phyloP scores from a whole-genome alignment of 805 yeast species.

The Saturnispora ahearnii region DNA sequence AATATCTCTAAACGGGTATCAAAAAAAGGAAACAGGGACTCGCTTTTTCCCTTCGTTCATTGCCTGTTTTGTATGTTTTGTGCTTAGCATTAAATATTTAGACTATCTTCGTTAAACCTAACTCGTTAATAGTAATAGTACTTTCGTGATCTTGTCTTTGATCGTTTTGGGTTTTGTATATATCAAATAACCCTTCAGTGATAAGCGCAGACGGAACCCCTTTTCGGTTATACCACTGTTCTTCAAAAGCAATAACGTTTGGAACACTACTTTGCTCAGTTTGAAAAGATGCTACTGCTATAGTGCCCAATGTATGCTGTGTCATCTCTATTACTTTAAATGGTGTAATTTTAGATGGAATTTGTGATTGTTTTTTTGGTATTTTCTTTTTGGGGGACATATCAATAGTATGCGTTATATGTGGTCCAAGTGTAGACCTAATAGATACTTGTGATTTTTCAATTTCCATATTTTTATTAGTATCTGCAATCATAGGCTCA shows the following conservation, averaged over 20 bases:
- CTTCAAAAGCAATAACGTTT: slow-evolving; percentile 1
- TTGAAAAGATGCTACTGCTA: not conserved
- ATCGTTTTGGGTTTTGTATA: not conserved
- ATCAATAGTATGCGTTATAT: slow-evolving; percentile 3
- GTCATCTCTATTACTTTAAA: not conserved
- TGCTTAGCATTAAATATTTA: not conserved
- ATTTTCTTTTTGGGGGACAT: not conserved
- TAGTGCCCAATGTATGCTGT: not conserved
- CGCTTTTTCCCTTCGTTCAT: too few species aligned
- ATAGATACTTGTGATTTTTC: not conserved
- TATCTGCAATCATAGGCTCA: not conserved
- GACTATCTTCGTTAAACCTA: not conserved
- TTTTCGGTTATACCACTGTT: not conserved
- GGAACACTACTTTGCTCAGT: not conserved
- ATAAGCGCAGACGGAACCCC: slow-evolving; percentile 1
- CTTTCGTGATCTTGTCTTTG: not conserved
- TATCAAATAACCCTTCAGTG: not conserved
- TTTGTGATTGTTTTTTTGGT: not conserved
- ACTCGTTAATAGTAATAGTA: not conserved
- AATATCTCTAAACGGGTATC: too few species aligned
- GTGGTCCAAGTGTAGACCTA: not conserved
- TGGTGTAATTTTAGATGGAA: not conserved
- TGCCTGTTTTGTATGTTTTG: too few species aligned
- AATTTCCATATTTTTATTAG: too few species aligned
- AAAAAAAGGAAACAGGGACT: not conserved